phyloP scores from a whole-genome alignment of 495 filamentous ascomycete species.

The Lepidopterella palustris region DNA sequence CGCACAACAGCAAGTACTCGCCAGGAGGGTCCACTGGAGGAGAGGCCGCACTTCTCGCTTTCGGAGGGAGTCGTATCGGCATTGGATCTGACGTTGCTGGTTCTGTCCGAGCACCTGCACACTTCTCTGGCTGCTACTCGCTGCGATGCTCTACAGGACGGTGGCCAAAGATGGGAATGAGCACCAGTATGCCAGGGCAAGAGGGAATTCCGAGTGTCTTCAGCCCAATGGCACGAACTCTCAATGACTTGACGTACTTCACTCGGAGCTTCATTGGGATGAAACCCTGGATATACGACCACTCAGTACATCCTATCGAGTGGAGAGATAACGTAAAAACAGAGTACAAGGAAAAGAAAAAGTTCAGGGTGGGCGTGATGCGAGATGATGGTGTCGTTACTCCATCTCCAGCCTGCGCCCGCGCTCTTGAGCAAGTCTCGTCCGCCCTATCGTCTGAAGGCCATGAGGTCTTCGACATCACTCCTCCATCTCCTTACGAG shows the following conservation, averaged over 20 bases:
- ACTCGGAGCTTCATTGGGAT: slow-evolving; percentile 69
- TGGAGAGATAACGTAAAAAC: slow-evolving; percentile 62
- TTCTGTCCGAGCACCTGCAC: slow-evolving; percentile 80
- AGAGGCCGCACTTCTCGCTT: slow-evolving; percentile 76
- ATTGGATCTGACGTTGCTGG: slow-evolving; percentile 94
- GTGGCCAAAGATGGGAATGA: slow-evolving; percentile 82
- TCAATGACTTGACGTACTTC: slow-evolving; percentile 82
- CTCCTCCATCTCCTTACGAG: slow-evolving; percentile 62
- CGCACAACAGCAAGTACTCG: slow-evolving; percentile 74
- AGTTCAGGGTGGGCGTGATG: slow-evolving; percentile 70
- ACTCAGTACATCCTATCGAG: slow-evolving; percentile 72
- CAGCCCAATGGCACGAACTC: slow-evolving; percentile 86
- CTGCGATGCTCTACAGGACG: slow-evolving; percentile 90
- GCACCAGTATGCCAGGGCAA: slow-evolving; percentile 89
- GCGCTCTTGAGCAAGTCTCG: slow-evolving; percentile 67
- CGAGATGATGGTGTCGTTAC: slow-evolving; percentile 79
- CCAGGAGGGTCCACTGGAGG: slow-evolving; percentile 91
- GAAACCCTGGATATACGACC: slow-evolving; percentile 90
- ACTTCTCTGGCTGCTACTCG: slow-evolving; percentile 85
- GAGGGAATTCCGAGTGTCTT: slow-evolving; percentile 87
- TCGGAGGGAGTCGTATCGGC: slow-evolving; percentile 83
- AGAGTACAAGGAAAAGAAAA: slow-evolving; percentile 53
- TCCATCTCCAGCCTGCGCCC: slow-evolving; percentile 74
- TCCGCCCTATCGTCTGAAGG: slow-evolving; percentile 61
- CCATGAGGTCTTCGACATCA: slow-evolving; percentile 70